phyloP scores from a whole-genome alignment of 1,139 yeast species.

The Suhomyces wounanorum region DNA sequence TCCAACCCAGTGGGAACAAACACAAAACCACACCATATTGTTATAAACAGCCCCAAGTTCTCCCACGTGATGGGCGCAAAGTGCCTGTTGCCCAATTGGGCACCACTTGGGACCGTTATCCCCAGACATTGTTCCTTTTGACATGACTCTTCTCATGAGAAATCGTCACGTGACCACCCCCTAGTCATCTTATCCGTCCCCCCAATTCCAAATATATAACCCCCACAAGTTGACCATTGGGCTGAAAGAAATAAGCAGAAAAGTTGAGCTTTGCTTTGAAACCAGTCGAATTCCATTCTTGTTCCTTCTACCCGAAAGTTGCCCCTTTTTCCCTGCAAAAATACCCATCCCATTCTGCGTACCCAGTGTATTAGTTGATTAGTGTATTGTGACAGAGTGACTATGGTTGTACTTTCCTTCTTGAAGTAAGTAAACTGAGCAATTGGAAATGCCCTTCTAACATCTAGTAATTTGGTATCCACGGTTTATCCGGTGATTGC shows the following conservation, averaged over 20 bases:
- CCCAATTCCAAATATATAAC: background rate
- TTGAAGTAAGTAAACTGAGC: conserved; percentile 15
- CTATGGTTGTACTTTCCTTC: conserved; percentile 15
- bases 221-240: background rate
- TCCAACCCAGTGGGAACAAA: too few species aligned
- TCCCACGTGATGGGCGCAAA: background rate
- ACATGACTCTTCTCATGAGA: conserved; percentile 3
- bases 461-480: conserved; percentile 37
- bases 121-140: background rate
- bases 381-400: background rate
- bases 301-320: background rate
- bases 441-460: conserved; percentile 10
- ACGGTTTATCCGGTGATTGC: conserved; percentile 55
- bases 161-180: conserved; percentile 10
- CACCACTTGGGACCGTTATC: background rate
- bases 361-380: background rate
- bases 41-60: background rate
- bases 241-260: background rate
- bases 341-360: too few species aligned
- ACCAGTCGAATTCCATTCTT: background rate
- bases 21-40: too few species aligned
- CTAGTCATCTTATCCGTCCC: conserved; percentile 8
- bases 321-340: too few species aligned
- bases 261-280: background rate
- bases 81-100: background rate